Conservation (phyloP, 78 protist genomes). For the Diacronema lutheri region DNA sequence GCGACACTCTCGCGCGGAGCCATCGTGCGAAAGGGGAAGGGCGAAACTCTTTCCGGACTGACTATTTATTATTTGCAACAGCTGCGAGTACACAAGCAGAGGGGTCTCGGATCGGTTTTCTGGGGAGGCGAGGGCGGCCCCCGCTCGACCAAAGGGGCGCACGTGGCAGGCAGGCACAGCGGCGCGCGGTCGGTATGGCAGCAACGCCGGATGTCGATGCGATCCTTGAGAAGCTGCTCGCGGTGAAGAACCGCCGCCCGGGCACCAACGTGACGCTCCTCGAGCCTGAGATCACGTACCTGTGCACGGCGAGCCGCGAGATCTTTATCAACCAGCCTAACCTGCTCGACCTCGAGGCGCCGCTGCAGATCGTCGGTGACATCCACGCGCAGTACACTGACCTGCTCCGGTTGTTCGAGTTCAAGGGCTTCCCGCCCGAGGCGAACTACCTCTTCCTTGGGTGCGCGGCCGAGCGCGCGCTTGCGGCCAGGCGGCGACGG, state of each 20-base stretch:
- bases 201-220: conserved; percentile 56
- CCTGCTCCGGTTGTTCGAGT: conserved; percentile 53
- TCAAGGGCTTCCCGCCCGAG: conserved; percentile 61
- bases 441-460: conserved; percentile 62
- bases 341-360: conserved; percentile 95
- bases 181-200: too few relatives aligned
- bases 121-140: too few relatives aligned
- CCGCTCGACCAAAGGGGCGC: too few relatives aligned
- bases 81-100: too few relatives aligned
- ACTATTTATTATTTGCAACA: too few relatives aligned
- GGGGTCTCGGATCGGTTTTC: too few relatives aligned
- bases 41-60: too few relatives aligned
- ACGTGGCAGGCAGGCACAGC: too few relatives aligned
- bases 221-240: conserved; percentile 81
- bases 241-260: conserved; percentile 81
- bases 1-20: too few relatives aligned
- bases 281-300: conserved; percentile 74
- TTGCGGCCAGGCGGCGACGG: too few relatives aligned
- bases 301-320: conserved; percentile 80
- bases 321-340: conserved; percentile 92
- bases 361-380: conserved; percentile 84
- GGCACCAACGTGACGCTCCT: conserved; percentile 85
- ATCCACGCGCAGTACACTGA: conserved; percentile 62
- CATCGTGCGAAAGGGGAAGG: too few relatives aligned
- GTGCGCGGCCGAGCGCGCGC: background rate